Evolutionary conservation across 345 rosid species (phyloP), one percentile per base, ranked within the genome.

Genomic region (Clarkia xantiana): DNA sequence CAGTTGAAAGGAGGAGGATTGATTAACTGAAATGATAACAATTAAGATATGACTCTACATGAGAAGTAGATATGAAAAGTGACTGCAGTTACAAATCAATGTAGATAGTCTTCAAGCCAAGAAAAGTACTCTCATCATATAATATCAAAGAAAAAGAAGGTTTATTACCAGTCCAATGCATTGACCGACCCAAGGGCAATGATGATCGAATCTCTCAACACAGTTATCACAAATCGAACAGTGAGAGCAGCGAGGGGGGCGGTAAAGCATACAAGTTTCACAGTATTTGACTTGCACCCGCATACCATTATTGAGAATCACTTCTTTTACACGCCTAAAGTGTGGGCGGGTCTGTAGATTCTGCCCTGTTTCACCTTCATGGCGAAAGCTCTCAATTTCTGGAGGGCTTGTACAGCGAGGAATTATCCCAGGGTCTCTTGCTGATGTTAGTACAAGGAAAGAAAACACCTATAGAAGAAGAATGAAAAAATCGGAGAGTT

Each of bases 121-220:
- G 5, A 29, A 5, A 7, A 29, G 8, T 29, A 7, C 5, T 1
- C 9, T 29, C 36, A 29, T 29, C 8, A 10, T 29, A 5, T 5
- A 29, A 29, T 29, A 29, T 29, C 9, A 29, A 29, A 29, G 36
- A 29, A 29, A 29, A 29, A 29, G 36, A 29, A 29, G 36, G 36
- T 29, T 29, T 4, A 60, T 76, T 84, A 91, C 99, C 88, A 77
- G 55, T 70, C 99, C 96, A 54, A 93, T 80, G 69, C 99, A 93
- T 51, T 93, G 99, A 54, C 99, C 96, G 74, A 93, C 94, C 99
- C 99, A 93, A 71, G 99, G 96, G 70, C 99, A 93, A 65, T 93
- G 99, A 58, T 93, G 99, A 53, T 93, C 99, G 49, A 87, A 93
- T 56, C 75, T 82, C 51, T 93, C 77, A n/a, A 93, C 91, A 44